Evolutionary conservation across 2,329 filamentous ascomycete genomes (phyloP), one percentile per base, ranked within the genome.

Genomic region (Biscogniauxia sp.): DNA sequence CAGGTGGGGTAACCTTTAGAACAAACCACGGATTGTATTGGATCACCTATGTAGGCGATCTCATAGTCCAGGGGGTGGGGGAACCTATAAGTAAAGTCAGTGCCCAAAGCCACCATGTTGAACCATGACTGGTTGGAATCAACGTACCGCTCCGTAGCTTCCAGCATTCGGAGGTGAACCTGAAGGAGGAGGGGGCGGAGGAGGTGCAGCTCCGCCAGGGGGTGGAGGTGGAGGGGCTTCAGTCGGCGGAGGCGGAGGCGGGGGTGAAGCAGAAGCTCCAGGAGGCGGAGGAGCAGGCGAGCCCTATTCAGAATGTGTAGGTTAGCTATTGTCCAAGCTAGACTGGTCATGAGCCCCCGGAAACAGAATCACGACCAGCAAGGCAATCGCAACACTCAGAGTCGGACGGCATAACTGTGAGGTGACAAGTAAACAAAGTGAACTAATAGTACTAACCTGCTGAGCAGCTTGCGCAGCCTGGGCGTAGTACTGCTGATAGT

Each of bases 401-500:
- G 9, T 32, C 3, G 28, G 28, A 32, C 11, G 9, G 4, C 7
- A 7, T 8, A 32, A 32, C 28, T 13, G 28, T 32, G 28, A 6
- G 2, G n/a, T 2, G 7, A 45, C 2, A n/a, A 6, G 4, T 45
- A n/a, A 2, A 11, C 15, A 45, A 13, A 17, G 37, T 45, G 6
- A 45, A 17, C 11, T 17, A 45, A 37, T 45, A 13, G 11, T 45
- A 17, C 37, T 45, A 6, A 45, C 37, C 11, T 78, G 75, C 65
- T 80, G 77, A 57, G 82, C 79, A 53, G 80, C 80, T 68, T 85
- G 83, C 11, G 37, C 15, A 15, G 79, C 79, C 56, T 80, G 80
- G 19, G 83, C 83, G 66, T 85, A 85, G 68, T 90, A 90, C 69
- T 91, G 88, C 71, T 91, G 87, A 68, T 92, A 92, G 76, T 90